These are phyloP conservation scores for Ramichloridium luteum DNA, from an alignment of 2,329 filamentous ascomycete species.

Conservation along the genomic window DNA sequence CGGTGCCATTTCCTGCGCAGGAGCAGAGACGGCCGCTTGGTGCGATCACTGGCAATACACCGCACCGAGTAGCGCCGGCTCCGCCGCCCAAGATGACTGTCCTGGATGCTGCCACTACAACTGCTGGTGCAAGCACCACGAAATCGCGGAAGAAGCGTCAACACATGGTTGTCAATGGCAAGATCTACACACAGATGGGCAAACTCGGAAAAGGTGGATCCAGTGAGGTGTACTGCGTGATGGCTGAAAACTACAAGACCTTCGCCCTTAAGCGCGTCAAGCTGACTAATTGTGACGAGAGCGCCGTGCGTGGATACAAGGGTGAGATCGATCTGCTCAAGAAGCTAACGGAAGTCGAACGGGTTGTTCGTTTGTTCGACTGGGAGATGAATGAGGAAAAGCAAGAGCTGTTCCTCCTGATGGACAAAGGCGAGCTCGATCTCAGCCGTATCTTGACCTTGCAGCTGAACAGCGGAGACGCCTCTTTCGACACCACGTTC, in stretches of 20 bases:
- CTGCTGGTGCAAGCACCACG: constrained; percentile 66
- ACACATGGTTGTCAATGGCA: constrained; percentile 79
- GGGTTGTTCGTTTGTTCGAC: constrained; percentile 82
- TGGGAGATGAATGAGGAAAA: constrained; percentile 86
- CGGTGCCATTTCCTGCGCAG: constrained; percentile 24
- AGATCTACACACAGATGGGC: constrained; percentile 79
- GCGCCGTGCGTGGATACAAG: constrained; percentile 74
- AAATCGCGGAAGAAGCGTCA: constrained; percentile 66
- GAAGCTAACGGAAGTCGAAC: constrained; percentile 70
- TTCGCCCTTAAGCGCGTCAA: constrained; percentile 90
- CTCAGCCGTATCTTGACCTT: constrained; percentile 73
- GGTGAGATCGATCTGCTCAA: constrained; percentile 87
- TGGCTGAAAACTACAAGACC: constrained; percentile 92
- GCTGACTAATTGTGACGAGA: constrained; percentile 76
- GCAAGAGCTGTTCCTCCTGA: constrained; percentile 76
- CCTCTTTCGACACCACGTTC: constrained; percentile 75
- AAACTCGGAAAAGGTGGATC: constrained; percentile 86
- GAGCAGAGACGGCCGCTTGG: constrained; percentile 37
- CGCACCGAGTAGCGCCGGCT: constrained; percentile 58
- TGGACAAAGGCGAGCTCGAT: constrained; percentile 95
- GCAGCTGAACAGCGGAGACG: constrained; percentile 53
- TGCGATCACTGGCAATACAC: constrained; percentile 54
- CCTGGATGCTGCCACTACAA: constrained; percentile 77
- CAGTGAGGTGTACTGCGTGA: constrained; percentile 88
- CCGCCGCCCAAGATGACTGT: constrained; percentile 96